Conservation (phyloP, 176 grass and related monocot genomes). For the Oryza glumipatula region DNA sequence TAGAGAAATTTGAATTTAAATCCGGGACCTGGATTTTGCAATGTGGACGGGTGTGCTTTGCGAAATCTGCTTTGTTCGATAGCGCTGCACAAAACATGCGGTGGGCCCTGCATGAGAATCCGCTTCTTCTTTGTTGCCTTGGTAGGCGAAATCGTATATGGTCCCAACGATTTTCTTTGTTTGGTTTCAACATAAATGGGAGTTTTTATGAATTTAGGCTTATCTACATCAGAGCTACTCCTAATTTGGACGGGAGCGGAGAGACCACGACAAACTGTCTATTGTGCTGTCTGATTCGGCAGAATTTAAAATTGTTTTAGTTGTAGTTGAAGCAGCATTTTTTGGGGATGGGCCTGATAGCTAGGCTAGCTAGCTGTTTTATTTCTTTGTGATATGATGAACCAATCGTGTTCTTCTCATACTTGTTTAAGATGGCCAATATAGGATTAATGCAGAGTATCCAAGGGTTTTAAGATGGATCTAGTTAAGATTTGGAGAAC, state of each 20-base stretch:
- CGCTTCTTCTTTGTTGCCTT: neutral
- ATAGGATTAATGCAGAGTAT: neutral
- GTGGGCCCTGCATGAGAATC: neutral
- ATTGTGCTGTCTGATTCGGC: neutral
- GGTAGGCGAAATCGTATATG: neutral
- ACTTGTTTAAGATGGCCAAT: neutral
- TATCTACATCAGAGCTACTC: constrained; percentile 30
- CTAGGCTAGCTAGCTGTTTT: neutral
- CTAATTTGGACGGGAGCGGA: neutral
- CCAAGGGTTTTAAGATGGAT: neutral
- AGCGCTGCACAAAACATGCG: neutral
- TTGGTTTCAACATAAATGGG: neutral
- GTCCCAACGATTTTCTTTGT: neutral
- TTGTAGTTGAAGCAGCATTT: neutral
- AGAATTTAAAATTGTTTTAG: neutral
- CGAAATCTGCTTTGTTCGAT: neutral
- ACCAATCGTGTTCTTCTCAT: neutral
- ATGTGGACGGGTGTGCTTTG: constrained; percentile 26
- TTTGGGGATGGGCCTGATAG: neutral
- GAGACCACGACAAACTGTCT: neutral
- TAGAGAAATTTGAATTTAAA: too few species aligned
- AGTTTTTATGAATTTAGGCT: neutral
- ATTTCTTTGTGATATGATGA: neutral
- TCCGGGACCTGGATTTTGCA: neutral
- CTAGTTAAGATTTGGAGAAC: neutral